Base-by-base conservation (phyloP, 2,329 filamentous ascomycete genomes). In the Sodiomyces alkalinus region DNA sequence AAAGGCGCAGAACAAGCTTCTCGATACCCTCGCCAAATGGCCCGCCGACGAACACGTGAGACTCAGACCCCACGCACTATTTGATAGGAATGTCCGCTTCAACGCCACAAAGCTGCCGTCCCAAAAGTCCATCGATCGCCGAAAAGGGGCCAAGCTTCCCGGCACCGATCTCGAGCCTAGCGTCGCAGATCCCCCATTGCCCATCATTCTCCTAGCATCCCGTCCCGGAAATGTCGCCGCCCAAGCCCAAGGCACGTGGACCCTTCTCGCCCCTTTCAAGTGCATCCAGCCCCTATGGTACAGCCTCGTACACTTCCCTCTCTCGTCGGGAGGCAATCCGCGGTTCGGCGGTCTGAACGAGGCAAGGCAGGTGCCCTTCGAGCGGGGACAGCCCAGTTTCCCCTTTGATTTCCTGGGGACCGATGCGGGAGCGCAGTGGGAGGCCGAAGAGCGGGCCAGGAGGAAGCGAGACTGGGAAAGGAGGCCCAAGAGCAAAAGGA, bases 261-360 rank as follows among this genome's bases (percentile, higher is more conserved):
- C 76, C 0, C 48, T 96, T 2, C 60, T 96, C 15, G 64, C 90
- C 3, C 90, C 90, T 0, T 94, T 87, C 83, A 85, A 81, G 46
- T 93, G 81, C 41, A 78, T 96, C 19, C 60, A 73, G 19, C 72
- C 82, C 0, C 62, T 94, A 18, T 98, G 90, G 90, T 78, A 87
- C 41, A 74, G 72, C 26, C 55, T 96, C 10, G 77, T 92, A 54
- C 83, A 83, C 45, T 83, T 76, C 34, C 81, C 82, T 0, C 61
- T 92, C 1, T 79, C 74, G 0, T 79, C 74, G 1, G 85, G 85
- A 6, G 76, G 78, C 0, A 92, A 83, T 34, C 79, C 82, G 2
- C 66, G 77, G 15, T 83, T 92, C 40, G 87, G 81, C 2, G 87
- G 90, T 0, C 44, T 94, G 18, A 64, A 81, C 24, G 80, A 98